Percentiles rank a stretch among this genome's conserved stretches.
These are phyloP conservation scores for Mortierella claussenii DNA, from an alignment of 192 early-diverging fungal genomes.

Conservation along the genomic window DNA sequence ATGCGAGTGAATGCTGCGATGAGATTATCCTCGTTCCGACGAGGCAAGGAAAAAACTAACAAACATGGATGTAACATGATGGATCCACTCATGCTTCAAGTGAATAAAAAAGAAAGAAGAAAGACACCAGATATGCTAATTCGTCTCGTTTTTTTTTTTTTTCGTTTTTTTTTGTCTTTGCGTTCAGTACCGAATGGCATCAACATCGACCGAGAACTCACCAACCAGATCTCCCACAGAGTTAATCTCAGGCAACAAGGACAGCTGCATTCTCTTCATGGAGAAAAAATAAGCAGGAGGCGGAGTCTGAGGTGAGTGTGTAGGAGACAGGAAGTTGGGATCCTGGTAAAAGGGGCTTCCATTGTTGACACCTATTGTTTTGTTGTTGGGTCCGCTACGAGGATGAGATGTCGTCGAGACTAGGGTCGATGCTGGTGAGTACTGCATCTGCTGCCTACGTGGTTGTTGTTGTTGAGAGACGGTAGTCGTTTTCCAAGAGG, in stretches of 20 bases:
- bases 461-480: neutral
- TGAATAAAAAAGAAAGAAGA: no score
- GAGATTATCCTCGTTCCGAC: no score
- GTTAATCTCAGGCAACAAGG: conserved; percentile 35
- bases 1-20: no score
- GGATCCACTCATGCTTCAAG: no score
- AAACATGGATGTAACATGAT: no score
- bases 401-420: neutral
- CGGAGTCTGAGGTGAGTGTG: conserved; percentile 38
- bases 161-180: neutral
- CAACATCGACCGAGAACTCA: conserved; percentile 36
- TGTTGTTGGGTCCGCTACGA: conserved; percentile 4
- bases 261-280: no score
- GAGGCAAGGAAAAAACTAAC: no score
- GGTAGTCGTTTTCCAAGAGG: conserved; percentile 1
- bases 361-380: conserved; percentile 22
- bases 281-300: conserved; percentile 41
- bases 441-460: conserved; percentile 3
- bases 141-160: neutral
- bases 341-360: conserved; percentile 29
- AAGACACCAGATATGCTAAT: neutral
- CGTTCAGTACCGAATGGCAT: conserved; percentile 23
- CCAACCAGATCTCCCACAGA: conserved; percentile 33
- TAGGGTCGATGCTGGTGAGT: neutral
- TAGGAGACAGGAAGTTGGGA: conserved; percentile 31